Evolutionary conservation across 1,284 basidiomycete genomes (phyloP), one percentile per base, ranked within the genome.

Genomic region (Marasmius oreades): DNA sequence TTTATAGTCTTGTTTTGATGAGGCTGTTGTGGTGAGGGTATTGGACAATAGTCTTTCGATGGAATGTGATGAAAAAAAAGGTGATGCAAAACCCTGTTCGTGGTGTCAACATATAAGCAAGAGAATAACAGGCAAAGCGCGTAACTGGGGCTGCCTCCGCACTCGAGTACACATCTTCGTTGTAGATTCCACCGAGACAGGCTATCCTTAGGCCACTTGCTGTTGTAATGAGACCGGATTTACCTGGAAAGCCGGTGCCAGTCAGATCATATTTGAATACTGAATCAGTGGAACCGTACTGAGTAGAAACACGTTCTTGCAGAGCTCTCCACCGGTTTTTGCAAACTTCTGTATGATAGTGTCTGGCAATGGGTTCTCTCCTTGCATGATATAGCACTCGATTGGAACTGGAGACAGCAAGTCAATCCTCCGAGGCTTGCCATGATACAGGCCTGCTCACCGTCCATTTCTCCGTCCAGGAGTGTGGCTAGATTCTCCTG

Each of bases 331-430:
- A 2, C 86, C 85, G 0, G 86, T 88, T 63, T 83, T 80, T 16
- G 83, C 77, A 62, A 92, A 87, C 66, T 84, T 88, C 61, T 87
- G 84, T 58, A 90, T 80, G 5, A 96, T 85, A 33, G 75, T 69
- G 33, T 79, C 73, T 2, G 95, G 93, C 18, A 97, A 72, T 1
- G 85, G 81, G 61, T 85, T 75, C 57, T 84, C 82, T 24, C 93
- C 95, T 69, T 93, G 85, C 80, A 93, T 94, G 61, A 98, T 87
- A 74, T 98, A 98, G 56, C 93, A 95, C 61, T 92, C 88, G 22
- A 97, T 75, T 5, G 96, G 93, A 36, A 88, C 92, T 90, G 66
- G 23, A 22, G 53, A 62, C 31, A 62, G 58, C 39, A 3, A n/a
- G 55, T 44, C n/a, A 36, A 55, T 20, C 33, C 18, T 28, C 34